Percentiles rank a stretch among this genome's conserved stretches.
Conservation (phyloP, 2,329 filamentous ascomycete species). For the Sarocladium oryzae region DNA sequence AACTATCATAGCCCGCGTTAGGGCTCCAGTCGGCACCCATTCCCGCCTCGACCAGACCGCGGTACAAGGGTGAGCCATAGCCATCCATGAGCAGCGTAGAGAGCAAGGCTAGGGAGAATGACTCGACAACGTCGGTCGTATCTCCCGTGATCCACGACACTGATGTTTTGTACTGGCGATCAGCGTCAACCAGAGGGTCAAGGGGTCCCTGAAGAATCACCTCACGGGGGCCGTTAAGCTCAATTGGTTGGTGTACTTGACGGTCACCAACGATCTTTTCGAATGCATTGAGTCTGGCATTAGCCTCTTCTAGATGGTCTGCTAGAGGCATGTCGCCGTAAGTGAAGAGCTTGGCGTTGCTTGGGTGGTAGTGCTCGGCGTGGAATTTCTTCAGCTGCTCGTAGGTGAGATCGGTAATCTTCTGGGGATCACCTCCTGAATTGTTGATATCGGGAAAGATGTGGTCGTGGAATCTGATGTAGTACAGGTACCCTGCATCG, state of each 20-base stretch:
- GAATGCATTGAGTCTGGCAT: constrained; percentile 68
- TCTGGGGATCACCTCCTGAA: constrained; percentile 91
- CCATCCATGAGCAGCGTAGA: constrained; percentile 84
- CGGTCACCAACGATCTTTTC: constrained; percentile 62
- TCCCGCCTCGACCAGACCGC: constrained; percentile 79
- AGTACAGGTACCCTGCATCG: constrained; percentile 91
- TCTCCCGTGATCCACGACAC: constrained; percentile 89
- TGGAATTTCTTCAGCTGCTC: constrained; percentile 85
- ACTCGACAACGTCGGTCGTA: constrained; percentile 75
- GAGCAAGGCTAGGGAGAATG: constrained; percentile 77
- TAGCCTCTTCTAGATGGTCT: constrained; percentile 74
- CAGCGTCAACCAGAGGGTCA: constrained; percentile 77
- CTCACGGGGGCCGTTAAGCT: constrained; percentile 60
- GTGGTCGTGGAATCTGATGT: constrained; percentile 90
- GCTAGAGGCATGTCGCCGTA: constrained; percentile 88
- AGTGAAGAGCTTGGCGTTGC: constrained; percentile 91
- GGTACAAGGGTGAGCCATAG: constrained; percentile 90
- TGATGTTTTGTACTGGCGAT: constrained; percentile 90
- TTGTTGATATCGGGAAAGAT: constrained; percentile 94
- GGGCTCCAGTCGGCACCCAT: constrained; percentile 91
- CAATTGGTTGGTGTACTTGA: constrained; percentile 70
- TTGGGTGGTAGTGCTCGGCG: constrained; percentile 90
- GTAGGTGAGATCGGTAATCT: constrained; percentile 93
- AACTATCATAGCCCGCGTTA: constrained; percentile 85
- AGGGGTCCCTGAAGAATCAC: constrained; percentile 73